These are phyloP conservation scores for Sugiyamaella castrensis DNA, from an alignment of 1,139 yeast species.

Conservation along the genomic window DNA sequence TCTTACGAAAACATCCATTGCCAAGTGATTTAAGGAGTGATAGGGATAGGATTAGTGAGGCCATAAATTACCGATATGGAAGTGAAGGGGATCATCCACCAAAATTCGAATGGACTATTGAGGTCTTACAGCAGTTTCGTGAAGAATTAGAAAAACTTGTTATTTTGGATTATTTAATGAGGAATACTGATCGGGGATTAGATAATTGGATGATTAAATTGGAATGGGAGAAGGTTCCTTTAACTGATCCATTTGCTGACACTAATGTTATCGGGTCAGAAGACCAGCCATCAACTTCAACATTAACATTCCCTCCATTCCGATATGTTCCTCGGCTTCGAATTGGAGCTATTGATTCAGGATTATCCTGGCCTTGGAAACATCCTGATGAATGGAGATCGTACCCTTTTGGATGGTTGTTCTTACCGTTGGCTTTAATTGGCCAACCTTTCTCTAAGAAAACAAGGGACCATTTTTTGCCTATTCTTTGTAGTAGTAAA, in stretches of 20 bases:
- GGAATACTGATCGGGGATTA: constrained; percentile 71
- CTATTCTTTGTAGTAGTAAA: constrained; percentile 53
- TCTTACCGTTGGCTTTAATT: constrained; percentile 58
- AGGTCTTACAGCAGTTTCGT: constrained; percentile 51
- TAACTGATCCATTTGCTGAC: constrained; percentile 11
- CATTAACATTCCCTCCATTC: constrained; percentile 8
- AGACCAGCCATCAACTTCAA: constrained; percentile 4
- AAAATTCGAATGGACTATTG: constrained; percentile 54
- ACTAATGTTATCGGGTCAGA: constrained; percentile 5
- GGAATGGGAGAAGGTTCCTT: constrained; percentile 43
- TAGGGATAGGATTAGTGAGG: neutral
- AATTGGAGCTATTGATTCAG: constrained; percentile 76
- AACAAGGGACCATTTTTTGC: constrained; percentile 58
- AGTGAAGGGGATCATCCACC: constrained; percentile 5
- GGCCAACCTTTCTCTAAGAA: constrained; percentile 64
- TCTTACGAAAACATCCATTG: constrained; percentile 55
- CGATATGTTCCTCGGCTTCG: constrained; percentile 44
- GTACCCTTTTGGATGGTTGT: constrained; percentile 78
- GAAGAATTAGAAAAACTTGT: constrained; percentile 67
- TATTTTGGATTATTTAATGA: constrained; percentile 65
- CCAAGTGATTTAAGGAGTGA: neutral
- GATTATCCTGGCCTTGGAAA: constrained; percentile 77
- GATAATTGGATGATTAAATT: constrained; percentile 78
- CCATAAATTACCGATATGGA: neutral
- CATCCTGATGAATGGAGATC: constrained; percentile 83